Conservation (phyloP, 2,329 filamentous ascomycete species). For the Aureobasidium namibiae region DNA sequence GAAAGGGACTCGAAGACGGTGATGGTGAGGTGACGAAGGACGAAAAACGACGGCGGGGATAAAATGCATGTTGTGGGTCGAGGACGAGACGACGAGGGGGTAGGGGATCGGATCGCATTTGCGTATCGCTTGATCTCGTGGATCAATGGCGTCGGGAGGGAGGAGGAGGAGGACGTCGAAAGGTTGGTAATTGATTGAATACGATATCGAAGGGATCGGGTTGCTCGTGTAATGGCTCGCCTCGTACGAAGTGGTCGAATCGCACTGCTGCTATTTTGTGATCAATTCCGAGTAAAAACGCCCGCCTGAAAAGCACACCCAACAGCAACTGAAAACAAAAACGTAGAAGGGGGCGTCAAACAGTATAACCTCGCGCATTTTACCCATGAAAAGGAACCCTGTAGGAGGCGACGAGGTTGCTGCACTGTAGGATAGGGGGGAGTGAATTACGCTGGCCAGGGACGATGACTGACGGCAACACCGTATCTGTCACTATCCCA, state of each 20-base stretch:
- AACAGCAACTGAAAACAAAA: not conserved
- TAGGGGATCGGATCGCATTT: not conserved
- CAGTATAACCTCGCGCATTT: constrained; percentile 2
- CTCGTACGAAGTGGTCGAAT: constrained; percentile 8
- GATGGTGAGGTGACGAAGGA: constrained; percentile 1
- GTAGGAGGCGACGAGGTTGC: constrained; percentile 1
- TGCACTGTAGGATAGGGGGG: not conserved
- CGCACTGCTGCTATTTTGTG: constrained; percentile 10
- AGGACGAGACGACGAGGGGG: not conserved
- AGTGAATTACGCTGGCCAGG: constrained; percentile 9
- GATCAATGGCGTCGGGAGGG: not conserved
- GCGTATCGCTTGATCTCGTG: not conserved
- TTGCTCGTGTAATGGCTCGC: constrained; percentile 8
- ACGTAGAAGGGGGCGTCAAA: constrained; percentile 6
- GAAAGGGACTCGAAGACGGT: not conserved
- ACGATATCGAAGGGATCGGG: constrained; percentile 11
- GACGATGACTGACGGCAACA: not conserved
- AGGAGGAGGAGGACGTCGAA: constrained; percentile 1
- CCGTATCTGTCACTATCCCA: constrained; percentile 2
- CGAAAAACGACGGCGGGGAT: constrained; percentile 2
- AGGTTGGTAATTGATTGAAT: constrained; percentile 11
- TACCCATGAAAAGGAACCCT: constrained; percentile 5
- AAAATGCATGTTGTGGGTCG: constrained; percentile 7
- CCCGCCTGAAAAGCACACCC: not conserved
- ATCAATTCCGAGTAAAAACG: constrained; percentile 6